Conservation (phyloP, 2,329 filamentous ascomycete species). For the Neonectria neomacrospora region DNA sequence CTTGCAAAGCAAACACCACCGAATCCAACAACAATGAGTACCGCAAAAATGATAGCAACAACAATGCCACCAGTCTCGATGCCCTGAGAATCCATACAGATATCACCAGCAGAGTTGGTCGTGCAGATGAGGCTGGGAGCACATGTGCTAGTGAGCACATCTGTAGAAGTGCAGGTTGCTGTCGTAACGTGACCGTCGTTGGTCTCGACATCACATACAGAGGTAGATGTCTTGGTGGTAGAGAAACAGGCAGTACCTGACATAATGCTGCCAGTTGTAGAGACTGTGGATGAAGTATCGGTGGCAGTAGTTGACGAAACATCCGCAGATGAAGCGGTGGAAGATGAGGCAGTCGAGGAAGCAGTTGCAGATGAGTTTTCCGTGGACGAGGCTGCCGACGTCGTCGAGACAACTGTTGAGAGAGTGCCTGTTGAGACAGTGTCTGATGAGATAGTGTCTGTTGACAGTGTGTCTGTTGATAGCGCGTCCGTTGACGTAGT, state of each 20-base stretch:
- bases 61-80: conserved; percentile 20
- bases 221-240: conserved; percentile 1
- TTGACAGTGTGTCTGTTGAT: not conserved
- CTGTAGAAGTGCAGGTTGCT: conserved; percentile 3
- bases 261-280: conserved; percentile 1
- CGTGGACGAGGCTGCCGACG: not conserved
- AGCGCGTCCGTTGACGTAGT: not conserved
- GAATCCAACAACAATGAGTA: not conserved
- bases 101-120: conserved; percentile 7
- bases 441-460: not conserved
- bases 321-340: conserved; percentile 1
- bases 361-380: not conserved
- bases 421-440: not conserved
- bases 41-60: conserved; percentile 6
- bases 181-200: conserved; percentile 8
- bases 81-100: conserved; percentile 14
- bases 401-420: not conserved
- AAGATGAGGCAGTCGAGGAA: not conserved
- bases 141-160: conserved; percentile 12
- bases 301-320: conserved; percentile 1
- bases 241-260: conserved; percentile 15
- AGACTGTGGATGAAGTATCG: not conserved
- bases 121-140: conserved; percentile 14
- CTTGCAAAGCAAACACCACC: conserved; percentile 10
- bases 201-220: conserved; percentile 7